phyloP scores from a whole-genome alignment of 441 rosid genomes.

The Populus hybrid region DNA sequence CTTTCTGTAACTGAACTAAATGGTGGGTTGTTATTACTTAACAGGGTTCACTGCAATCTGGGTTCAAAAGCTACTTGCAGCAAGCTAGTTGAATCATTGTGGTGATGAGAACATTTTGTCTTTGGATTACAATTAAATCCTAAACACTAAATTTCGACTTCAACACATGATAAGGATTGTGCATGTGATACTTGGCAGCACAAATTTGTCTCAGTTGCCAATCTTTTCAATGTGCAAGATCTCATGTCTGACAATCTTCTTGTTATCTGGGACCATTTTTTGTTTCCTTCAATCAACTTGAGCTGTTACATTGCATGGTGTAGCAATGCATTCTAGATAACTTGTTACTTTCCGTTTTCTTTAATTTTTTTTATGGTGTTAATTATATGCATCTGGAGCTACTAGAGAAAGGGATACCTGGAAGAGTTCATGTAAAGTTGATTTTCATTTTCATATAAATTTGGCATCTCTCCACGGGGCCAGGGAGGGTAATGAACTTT shows the following conservation, averaged over 20 bases:
- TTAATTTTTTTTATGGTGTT: background rate
- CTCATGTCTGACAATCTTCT: background rate
- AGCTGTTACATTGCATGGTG: background rate
- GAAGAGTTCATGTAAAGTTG: background rate
- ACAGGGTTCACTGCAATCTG: background rate
- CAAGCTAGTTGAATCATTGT: background rate
- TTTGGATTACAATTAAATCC: constrained; percentile 3
- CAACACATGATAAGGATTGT: background rate
- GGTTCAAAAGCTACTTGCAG: background rate
- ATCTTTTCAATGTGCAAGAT: background rate
- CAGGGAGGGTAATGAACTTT: background rate
- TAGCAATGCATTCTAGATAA: background rate
- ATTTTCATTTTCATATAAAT: background rate
- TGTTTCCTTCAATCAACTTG: background rate
- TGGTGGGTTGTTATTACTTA: background rate
- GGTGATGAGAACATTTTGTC: background rate
- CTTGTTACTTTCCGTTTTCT: background rate
- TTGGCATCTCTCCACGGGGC: background rate
- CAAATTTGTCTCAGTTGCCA: background rate
- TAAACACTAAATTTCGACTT: background rate
- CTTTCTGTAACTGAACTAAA: background rate
- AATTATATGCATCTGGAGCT: background rate
- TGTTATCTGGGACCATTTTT: background rate
- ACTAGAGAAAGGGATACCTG: background rate
- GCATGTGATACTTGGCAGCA: background rate